Conservation (phyloP, 2,329 filamentous ascomycete genomes). For the Onygena corvina region DNA sequence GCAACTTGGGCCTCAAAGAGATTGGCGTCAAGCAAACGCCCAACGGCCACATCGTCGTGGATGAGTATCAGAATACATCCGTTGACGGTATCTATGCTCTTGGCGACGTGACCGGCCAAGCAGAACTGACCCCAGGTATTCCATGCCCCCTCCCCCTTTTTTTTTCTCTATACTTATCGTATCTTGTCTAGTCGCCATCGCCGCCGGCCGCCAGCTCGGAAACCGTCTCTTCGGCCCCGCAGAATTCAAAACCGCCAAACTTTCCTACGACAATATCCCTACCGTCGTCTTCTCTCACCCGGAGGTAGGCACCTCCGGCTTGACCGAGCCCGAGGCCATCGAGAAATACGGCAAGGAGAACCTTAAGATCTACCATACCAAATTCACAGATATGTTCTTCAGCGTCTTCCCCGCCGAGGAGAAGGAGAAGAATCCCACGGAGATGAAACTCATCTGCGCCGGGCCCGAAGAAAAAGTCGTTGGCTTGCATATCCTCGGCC, state of each 20-base stretch:
- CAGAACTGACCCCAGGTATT: constrained; percentile 40
- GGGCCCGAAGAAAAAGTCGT: constrained; percentile 41
- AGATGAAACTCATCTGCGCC: constrained; percentile 41
- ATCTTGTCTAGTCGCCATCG: constrained; percentile 37
- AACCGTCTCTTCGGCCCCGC: constrained; percentile 40
- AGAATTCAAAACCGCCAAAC: constrained; percentile 33
- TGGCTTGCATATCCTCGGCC: constrained; percentile 39
- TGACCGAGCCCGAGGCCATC: constrained; percentile 40
- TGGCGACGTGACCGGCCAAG: constrained; percentile 41
- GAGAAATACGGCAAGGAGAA: constrained; percentile 39
- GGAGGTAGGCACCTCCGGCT: constrained; percentile 38
- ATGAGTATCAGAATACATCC: constrained; percentile 41
- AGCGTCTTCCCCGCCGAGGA: constrained; percentile 37
- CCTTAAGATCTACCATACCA: constrained; percentile 40
- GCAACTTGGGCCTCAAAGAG: constrained; percentile 32
- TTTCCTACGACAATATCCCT: constrained; percentile 41
- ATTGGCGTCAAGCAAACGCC: constrained; percentile 32
- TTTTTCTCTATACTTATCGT: background rate
- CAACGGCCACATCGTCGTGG: constrained; percentile 35
- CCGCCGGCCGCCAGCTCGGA: constrained; percentile 39
- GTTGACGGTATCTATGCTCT: constrained; percentile 39
- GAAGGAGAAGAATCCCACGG: constrained; percentile 39
- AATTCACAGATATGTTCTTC: constrained; percentile 41
- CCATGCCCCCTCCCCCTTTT: background rate
- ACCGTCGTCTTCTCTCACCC: constrained; percentile 44